Evolutionary conservation across 257 asterid genomes (phyloP).

Genomic region (Nyctanthes arbortristis): DNA sequence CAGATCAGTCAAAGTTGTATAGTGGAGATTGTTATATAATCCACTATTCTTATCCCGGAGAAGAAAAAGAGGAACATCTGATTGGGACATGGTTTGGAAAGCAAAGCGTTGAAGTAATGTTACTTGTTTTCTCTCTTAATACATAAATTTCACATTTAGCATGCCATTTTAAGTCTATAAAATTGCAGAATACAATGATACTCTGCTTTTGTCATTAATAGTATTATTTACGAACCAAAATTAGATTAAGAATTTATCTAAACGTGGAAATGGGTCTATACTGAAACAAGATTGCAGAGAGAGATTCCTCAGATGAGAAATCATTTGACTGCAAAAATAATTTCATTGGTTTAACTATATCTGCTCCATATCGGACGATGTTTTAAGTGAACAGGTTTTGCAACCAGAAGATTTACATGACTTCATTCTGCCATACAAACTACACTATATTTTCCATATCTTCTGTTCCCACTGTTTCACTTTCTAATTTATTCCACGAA

Average conservation of each 20-base stretch:
- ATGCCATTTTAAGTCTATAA: not conserved
- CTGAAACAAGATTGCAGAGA: not conserved
- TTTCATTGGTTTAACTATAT: conserved; percentile 3
- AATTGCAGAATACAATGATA: not conserved
- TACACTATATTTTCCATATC: not conserved
- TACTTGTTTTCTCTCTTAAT: conserved; percentile 14
- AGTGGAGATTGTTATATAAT: conserved; percentile 96
- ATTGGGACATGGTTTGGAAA: conserved; percentile 98
- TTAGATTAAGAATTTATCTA: conserved; percentile 10
- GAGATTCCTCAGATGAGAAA: not conserved
- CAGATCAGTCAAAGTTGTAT: conserved; percentile 88
- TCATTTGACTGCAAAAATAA: not conserved
- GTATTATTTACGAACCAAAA: not conserved
- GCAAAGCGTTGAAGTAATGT: conserved; percentile 79
- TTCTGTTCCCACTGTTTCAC: not conserved
- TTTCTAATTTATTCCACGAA: not conserved
- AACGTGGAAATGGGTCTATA: not conserved
- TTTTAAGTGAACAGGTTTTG: not conserved
- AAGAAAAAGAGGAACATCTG: conserved; percentile 82
- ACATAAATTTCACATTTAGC: not conserved
- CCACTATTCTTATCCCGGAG: conserved; percentile 92
- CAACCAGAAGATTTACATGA: not conserved
- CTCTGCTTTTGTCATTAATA: not conserved
- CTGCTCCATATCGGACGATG: conserved; percentile 5
- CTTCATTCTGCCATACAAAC: not conserved